Evolutionary conservation across 148 eudicot genomes (phyloP), one percentile per base, ranked within the genome.

Genomic region (Silene conica): DNA sequence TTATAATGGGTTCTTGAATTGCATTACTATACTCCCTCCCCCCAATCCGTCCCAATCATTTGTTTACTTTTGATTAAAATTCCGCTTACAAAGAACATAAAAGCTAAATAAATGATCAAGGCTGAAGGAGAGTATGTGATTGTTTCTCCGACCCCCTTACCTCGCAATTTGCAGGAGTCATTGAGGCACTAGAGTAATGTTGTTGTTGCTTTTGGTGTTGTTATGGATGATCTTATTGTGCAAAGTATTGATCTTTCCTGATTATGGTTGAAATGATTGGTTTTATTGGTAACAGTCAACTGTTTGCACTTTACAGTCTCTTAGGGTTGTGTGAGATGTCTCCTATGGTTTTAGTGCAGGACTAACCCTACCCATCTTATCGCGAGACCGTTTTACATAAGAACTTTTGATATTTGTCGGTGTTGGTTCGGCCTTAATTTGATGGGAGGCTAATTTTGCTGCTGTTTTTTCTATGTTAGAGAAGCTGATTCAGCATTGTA

Each of bases 401-500:
- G 55, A 50, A 50, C 2, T 50, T 48, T 2, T 50, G 55, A 50
- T 12, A 50, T 50, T 13, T 4, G 5, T 50, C 18, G 52, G 31
- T 20, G 20, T 54, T 21, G 5, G 38, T 31, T 18, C 9, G 25
- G 5, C 60, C 25, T 15, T 2, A 28, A 15, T 28, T 71, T 67
- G 15, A 48, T 21, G 62, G 43, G 11, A 46, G 62, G 48, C 28
- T 68, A 2, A 41, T 46, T 20, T 74, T 43, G 69, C 54, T 79
- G 71, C 1, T 79, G 6, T 31, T 74, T 9, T 73, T 58, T 72
- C 20, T 45, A 58, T 54, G 63, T 38, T 55, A 69, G 70, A 61
- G 20, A 48, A 70, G 14, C 21, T 25, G 60, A 67, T 63, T 78
- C 78, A 45, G 66, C 78, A 38, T 20, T 63, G 43, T 46, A 70